Conservation (phyloP, 2,329 filamentous ascomycete genomes). For the Fragosphaeria purpurea region DNA sequence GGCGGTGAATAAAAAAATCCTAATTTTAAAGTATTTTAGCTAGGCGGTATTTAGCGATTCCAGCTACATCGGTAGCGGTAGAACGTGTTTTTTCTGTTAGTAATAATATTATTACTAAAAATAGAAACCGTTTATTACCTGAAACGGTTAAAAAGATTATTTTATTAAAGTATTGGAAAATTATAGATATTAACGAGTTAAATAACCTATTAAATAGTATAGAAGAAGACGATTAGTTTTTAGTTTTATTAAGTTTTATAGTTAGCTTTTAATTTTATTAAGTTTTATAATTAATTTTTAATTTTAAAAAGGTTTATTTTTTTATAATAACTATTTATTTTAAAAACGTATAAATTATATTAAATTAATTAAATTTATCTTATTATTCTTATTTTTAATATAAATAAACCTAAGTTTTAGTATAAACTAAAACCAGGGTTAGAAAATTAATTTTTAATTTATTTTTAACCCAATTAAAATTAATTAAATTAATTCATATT, state of each 20-base stretch:
- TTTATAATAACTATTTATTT: too few relatives aligned
- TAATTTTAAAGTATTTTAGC: not conserved
- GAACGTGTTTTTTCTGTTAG: not conserved
- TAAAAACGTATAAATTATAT: too few relatives aligned
- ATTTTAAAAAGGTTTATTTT: too few relatives aligned
- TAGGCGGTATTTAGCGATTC: not conserved
- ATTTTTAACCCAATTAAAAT: not conserved
- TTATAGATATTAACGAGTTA: not conserved
- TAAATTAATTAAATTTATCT: too few relatives aligned
- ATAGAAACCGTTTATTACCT: not conserved
- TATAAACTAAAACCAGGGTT: too few relatives aligned
- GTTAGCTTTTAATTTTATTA: not conserved
- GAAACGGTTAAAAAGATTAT: not conserved
- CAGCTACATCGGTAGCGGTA: not conserved
- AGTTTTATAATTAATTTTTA: too few relatives aligned
- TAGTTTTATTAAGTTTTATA: not conserved
- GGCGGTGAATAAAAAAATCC: not conserved
- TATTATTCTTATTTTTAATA: too few relatives aligned
- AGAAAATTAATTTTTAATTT: too few relatives aligned
- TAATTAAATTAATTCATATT: too few relatives aligned
- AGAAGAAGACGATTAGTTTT: too few relatives aligned
- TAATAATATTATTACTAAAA: not conserved
- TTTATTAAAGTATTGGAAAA: not conserved
- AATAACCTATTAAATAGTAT: too few relatives aligned
- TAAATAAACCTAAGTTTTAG: too few relatives aligned